Evolutionary conservation across 2,329 filamentous ascomycete genomes (phyloP).

Genomic region (Scedosporium apiospermum): DNA sequence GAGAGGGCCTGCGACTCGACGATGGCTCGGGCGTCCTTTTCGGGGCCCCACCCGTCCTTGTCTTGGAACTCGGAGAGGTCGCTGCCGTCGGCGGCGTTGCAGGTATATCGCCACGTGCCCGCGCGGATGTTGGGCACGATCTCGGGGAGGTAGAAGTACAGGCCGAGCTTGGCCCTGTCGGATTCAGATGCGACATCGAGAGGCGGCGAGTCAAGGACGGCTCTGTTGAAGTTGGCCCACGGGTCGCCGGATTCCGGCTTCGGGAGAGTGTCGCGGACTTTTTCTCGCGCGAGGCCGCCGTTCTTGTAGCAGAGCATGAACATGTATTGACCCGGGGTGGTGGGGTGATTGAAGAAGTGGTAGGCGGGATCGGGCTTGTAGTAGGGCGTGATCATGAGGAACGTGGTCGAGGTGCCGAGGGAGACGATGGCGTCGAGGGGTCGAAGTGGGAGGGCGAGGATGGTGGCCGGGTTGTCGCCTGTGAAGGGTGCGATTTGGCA

Average conservation of each 20-base stretch:
- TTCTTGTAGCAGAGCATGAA: slow-evolving; percentile 99
- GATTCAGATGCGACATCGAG: slow-evolving; percentile 48
- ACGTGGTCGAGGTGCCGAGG: slow-evolving; percentile 89
- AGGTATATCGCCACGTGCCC: slow-evolving; percentile 78
- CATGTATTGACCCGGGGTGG: slow-evolving; percentile 87
- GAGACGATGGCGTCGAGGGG: slow-evolving; percentile 90
- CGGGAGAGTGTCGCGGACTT: slow-evolving; percentile 74
- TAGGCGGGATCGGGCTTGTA: slow-evolving; percentile 86
- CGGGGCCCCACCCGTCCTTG: slow-evolving; percentile 31
- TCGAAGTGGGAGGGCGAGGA: slow-evolving; percentile 78
- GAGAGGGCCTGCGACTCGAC: slow-evolving; percentile 93
- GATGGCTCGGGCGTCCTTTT: slow-evolving; percentile 74
- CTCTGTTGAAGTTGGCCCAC: slow-evolving; percentile 76
- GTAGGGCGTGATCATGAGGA: slow-evolving; percentile 90
- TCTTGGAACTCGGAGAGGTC: slow-evolving; percentile 27
- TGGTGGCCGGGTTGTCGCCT: slow-evolving; percentile 92
- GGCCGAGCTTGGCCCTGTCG: slow-evolving; percentile 68
- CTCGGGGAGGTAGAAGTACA: slow-evolving; percentile 94
- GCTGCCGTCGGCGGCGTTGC: slow-evolving; percentile 44
- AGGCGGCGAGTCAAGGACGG: slow-evolving; percentile 57
- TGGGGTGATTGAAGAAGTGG: slow-evolving; percentile 98
- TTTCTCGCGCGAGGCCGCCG: slow-evolving; percentile 84
- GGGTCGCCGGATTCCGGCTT: slow-evolving; percentile 35
- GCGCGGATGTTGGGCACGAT: slow-evolving; percentile 86
- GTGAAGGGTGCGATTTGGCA: slow-evolving; percentile 82